Evolutionary conservation across 2,329 filamentous ascomycete genomes (phyloP).

Genomic region (Colletotrichum simmondsii): DNA sequence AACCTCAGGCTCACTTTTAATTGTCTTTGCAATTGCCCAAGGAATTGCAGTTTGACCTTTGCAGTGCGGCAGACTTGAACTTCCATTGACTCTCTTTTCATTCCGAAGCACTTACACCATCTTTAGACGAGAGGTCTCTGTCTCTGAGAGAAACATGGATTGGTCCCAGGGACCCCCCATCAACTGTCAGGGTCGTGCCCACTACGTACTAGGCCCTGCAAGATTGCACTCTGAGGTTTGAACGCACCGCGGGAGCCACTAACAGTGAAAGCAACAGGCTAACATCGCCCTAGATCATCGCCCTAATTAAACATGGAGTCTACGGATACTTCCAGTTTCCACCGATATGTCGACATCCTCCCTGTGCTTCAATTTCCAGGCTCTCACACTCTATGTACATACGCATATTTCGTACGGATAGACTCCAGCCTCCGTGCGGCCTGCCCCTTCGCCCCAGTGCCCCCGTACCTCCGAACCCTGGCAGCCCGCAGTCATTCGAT

Average conservation of each 20-base stretch:
- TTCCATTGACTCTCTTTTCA: not conserved
- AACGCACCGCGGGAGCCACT: not conserved
- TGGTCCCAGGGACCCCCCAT: not conserved
- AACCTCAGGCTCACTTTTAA: not conserved
- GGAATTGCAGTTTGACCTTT: not conserved
- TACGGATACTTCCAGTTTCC: not conserved
- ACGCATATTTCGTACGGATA: no score
- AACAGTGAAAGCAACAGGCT: not conserved
- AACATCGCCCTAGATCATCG: slow-evolving; percentile 9
- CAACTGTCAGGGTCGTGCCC: not conserved
- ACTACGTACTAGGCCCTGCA: not conserved
- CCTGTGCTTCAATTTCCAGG: not conserved
- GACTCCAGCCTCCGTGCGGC: no score
- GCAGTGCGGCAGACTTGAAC: not conserved
- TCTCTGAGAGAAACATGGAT: not conserved
- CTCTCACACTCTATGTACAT: no score
- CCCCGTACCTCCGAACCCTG: not conserved
- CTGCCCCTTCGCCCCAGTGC: no score
- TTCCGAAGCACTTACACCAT: not conserved
- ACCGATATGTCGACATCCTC: slow-evolving; percentile 1
- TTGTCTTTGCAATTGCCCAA: not conserved
- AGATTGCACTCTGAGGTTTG: not conserved
- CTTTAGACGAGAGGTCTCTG: not conserved
- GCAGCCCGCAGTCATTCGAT: slow-evolving; percentile 9
- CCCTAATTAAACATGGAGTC: slow-evolving; percentile 6